A percentile compares a stretch with the other conserved stretches of the same genome.
phyloP scores from a whole-genome alignment of 2,329 filamentous ascomycete genomes.

The Camillea tinctor region DNA sequence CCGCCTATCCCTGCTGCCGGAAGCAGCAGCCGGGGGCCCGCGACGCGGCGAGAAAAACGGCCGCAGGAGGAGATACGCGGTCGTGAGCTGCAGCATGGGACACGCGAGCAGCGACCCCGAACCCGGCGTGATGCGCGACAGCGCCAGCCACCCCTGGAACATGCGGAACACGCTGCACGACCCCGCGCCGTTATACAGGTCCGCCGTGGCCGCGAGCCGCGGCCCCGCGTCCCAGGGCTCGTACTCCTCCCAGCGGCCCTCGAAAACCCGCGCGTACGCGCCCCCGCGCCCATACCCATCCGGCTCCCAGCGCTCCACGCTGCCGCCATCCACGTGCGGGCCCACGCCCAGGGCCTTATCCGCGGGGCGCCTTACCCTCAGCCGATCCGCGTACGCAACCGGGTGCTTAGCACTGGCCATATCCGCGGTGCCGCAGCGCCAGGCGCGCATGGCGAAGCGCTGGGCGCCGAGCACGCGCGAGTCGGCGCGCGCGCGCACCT shows the following conservation, averaged over 20 bases:
- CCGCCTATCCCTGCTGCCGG: too few relatives aligned
- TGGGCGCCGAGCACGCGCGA: slow-evolving; percentile 62
- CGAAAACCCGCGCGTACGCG: slow-evolving; percentile 71
- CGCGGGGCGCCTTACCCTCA: slow-evolving; percentile 69
- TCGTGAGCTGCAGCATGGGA: slow-evolving; percentile 72
- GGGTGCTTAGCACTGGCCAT: slow-evolving; percentile 54
- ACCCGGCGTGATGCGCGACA: slow-evolving; percentile 68
- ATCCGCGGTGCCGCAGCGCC: slow-evolving; percentile 51
- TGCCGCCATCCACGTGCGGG: slow-evolving; percentile 72
- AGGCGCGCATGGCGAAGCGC: slow-evolving; percentile 60
- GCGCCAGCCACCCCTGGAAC: slow-evolving; percentile 86
- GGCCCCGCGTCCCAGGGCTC: slow-evolving; percentile 78
- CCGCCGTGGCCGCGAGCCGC: slow-evolving; percentile 65
- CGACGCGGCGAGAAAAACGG: slow-evolving; percentile 71
- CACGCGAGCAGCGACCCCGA: slow-evolving; percentile 81
- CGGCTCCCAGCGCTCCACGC: slow-evolving; percentile 73
- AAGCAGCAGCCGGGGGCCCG: slow-evolving; percentile 1
- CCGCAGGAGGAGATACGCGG: slow-evolving; percentile 75
- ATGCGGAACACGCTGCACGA: slow-evolving; percentile 82
- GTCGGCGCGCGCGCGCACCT: slow-evolving; percentile 65
- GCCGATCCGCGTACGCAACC: slow-evolving; percentile 67
- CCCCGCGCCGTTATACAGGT: slow-evolving; percentile 79
- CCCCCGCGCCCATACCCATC: slow-evolving; percentile 63
- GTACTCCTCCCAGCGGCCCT: slow-evolving; percentile 77
- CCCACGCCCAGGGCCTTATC: slow-evolving; percentile 68